Evolutionary conservation across 78 protist genomes (phyloP).

Genomic region (Dictyostelium capitatum): DNA sequence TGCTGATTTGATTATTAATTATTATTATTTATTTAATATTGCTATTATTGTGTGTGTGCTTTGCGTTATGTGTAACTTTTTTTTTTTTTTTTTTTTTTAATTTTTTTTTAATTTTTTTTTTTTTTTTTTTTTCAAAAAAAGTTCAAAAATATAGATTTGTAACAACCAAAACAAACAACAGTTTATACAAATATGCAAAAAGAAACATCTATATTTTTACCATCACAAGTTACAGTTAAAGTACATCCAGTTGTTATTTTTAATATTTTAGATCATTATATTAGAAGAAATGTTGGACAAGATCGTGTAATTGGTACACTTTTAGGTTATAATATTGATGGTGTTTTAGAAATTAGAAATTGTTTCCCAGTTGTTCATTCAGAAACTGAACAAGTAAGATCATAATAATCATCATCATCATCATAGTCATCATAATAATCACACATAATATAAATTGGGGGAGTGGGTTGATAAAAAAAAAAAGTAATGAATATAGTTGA

Average conservation of each 20-base stretch:
- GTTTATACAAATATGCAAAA: conserved; percentile 46
- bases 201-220: conserved; percentile 69
- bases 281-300: conserved; percentile 82
- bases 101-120: conserved; percentile 5
- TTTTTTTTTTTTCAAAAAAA: neutral
- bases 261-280: conserved; percentile 82
- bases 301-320: conserved; percentile 87
- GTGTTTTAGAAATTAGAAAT: conserved; percentile 86
- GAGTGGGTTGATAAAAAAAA: neutral
- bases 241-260: conserved; percentile 87
- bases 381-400: conserved; percentile 83
- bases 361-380: conserved; percentile 87
- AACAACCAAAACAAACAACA: neutral
- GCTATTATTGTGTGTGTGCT: no score
- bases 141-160: neutral
- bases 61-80: no score
- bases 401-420: no score
- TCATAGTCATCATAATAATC: neutral
- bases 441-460: neutral
- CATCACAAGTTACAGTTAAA: conserved; percentile 49
- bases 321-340: conserved; percentile 81
- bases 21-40: no score
- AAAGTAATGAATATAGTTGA: neutral
- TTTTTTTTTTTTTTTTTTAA: conserved; percentile 22
- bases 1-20: no score